These are phyloP conservation scores for Papilionanthe hybrid DNA, from an alignment of 116 monocot genomes.

Conservation along the genomic window DNA sequence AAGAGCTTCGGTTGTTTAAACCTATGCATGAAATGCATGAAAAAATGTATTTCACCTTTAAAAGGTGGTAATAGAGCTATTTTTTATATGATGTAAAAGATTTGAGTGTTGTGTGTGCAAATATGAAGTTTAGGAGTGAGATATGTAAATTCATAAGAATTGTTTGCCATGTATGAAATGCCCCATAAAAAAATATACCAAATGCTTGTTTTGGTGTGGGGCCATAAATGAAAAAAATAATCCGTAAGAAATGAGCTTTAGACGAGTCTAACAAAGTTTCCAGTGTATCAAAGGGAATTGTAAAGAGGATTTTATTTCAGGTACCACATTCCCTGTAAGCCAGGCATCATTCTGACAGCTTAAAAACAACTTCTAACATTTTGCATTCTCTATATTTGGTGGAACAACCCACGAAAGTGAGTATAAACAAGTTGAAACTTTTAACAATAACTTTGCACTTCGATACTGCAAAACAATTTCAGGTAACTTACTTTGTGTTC, in stretches of 20 bases:
- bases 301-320: background rate
- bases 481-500: constrained; percentile 19
- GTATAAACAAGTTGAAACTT: background rate
- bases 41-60: no score
- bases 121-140: no score
- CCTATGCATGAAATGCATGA: no score
- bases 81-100: no score
- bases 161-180: no score
- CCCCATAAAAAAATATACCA: background rate
- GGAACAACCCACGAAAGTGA: background rate
- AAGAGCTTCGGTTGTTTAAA: no score
- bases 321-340: background rate
- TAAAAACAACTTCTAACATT: constrained; percentile 1
- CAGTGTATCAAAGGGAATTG: background rate
- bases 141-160: background rate
- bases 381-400: background rate
- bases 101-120: no score
- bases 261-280: background rate
- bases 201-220: background rate
- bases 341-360: background rate
- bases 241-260: background rate
- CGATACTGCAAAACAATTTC: background rate
- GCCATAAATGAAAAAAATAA: background rate
- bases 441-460: background rate
- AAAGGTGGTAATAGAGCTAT: no score